phyloP scores from a whole-genome alignment of 352 stramenopile genomes.

The Pythium rhizo-oryzae region DNA sequence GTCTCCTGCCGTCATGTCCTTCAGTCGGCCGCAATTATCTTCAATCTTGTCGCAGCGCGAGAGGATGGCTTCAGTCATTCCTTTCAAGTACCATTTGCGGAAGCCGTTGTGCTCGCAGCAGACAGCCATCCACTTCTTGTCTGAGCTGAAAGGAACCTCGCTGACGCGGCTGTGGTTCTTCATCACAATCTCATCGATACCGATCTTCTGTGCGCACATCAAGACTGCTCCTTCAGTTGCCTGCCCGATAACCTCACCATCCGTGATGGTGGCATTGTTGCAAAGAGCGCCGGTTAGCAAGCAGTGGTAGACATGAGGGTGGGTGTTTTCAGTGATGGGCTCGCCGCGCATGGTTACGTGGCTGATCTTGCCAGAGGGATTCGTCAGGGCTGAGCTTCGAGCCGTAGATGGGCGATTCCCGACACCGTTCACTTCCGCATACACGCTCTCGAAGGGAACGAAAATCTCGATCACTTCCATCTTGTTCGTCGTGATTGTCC shows the following conservation, averaged over 20 bases:
- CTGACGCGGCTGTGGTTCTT: slow-evolving; percentile 74
- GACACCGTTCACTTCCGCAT: slow-evolving; percentile 66
- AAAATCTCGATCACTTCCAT: slow-evolving; percentile 88
- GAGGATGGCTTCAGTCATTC: slow-evolving; percentile 83
- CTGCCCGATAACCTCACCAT: slow-evolving; percentile 79
- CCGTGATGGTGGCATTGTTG: slow-evolving; percentile 74
- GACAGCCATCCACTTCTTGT: slow-evolving; percentile 98
- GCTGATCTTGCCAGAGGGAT: slow-evolving; percentile 18
- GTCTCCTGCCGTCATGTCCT: slow-evolving; percentile 65
- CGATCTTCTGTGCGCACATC: slow-evolving; percentile 68
- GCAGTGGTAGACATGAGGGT: slow-evolving; percentile 78
- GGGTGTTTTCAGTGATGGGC: slow-evolving; percentile 53
- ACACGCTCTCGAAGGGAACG: slow-evolving; percentile 75
- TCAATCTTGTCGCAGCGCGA: slow-evolving; percentile 74
- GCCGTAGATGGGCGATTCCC: slow-evolving; percentile 27
- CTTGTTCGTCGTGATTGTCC: slow-evolving; percentile 93
- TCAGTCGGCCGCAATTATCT: slow-evolving; percentile 67
- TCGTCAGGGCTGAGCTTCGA: not conserved
- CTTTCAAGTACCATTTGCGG: slow-evolving; percentile 78
- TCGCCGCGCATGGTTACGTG: slow-evolving; percentile 68
- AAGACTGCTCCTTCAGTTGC: slow-evolving; percentile 79
- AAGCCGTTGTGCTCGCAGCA: slow-evolving; percentile 62
- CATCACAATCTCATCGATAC: slow-evolving; percentile 43
- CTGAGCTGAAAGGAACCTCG: slow-evolving; percentile 95
- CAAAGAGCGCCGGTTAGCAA: slow-evolving; percentile 74